Evolutionary conservation across 208 protist species (phyloP).

Genomic region (Crithidia expoeki): DNA sequence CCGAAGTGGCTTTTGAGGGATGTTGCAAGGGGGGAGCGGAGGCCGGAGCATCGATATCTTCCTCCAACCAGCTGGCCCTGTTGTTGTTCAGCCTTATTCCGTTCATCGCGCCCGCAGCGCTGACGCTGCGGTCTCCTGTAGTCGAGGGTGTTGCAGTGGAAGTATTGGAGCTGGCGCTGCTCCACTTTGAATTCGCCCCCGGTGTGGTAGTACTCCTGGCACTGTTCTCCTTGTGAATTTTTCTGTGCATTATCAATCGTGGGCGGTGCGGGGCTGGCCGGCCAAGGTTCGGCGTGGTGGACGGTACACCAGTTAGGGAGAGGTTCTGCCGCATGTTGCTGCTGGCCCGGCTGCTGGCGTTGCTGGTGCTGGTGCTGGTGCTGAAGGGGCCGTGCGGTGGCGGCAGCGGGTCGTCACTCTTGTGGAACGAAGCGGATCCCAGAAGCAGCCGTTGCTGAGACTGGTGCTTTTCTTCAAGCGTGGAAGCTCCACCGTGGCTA

Average conservation of each 20-base stretch:
- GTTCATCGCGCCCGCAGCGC: neutral
- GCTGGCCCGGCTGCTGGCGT: constrained; percentile 26
- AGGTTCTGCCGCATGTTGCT: constrained; percentile 1
- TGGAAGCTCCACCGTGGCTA: too few species aligned
- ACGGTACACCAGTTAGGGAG: constrained; percentile 10
- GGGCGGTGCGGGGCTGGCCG: constrained; percentile 8
- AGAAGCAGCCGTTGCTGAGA: neutral
- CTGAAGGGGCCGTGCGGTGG: neutral
- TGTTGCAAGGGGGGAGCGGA: too few species aligned
- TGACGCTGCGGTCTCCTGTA: neutral
- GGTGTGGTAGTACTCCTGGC: neutral
- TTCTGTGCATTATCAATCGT: constrained; percentile 4
- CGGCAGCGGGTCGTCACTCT: constrained; percentile 1
- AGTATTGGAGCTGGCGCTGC: neutral
- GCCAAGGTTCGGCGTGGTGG: neutral
- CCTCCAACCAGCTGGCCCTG: constrained; percentile 18
- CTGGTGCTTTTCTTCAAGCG: neutral
- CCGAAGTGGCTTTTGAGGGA: neutral
- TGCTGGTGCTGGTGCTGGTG: constrained; percentile 15
- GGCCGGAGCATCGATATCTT: neutral
- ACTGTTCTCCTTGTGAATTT: neutral
- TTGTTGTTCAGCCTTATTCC: neutral
- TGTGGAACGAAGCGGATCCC: neutral
- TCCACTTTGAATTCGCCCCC: neutral
- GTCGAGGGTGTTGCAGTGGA: neutral